Conservation (phyloP, 192 early-diverging fungal genomes). For the Coemansia aciculifera region DNA sequence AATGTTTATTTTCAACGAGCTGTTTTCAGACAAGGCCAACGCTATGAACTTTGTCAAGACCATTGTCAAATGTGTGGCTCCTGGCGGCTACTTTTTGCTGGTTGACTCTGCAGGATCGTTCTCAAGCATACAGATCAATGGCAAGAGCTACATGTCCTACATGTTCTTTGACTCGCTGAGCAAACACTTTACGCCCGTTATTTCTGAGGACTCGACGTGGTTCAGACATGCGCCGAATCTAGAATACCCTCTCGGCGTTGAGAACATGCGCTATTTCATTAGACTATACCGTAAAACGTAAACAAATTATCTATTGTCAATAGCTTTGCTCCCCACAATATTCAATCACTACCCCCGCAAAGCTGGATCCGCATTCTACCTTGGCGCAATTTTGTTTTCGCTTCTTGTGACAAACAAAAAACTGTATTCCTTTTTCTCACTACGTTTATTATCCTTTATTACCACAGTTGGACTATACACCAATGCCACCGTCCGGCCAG, state of each 20-base stretch:
- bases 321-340: not conserved
- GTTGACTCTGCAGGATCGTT: constrained; percentile 94
- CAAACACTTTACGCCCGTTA: constrained; percentile 62
- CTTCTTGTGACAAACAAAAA: not conserved
- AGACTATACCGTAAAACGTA: constrained; percentile 76
- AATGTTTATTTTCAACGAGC: constrained; percentile 92
- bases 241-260: constrained; percentile 74
- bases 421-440: not conserved
- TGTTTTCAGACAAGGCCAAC: constrained; percentile 73
- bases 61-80: constrained; percentile 64
- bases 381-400: not conserved
- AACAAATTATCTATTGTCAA: not conserved
- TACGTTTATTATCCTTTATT: not conserved
- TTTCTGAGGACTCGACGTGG: constrained; percentile 72
- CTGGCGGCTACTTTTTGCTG: constrained; percentile 69
- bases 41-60: constrained; percentile 77
- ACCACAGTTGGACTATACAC: not conserved
- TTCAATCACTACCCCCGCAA: not conserved
- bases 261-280: constrained; percentile 93
- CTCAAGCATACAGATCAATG: constrained; percentile 76
- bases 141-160: constrained; percentile 85
- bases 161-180: constrained; percentile 81
- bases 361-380: not conserved
- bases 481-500: constrained; percentile 37
- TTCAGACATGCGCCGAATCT: constrained; percentile 69